Evolutionary conservation across 352 stramenopile species (phyloP), one percentile per base, ranked within the genome.

Genomic region (Globisporangium iwayamae): DNA sequence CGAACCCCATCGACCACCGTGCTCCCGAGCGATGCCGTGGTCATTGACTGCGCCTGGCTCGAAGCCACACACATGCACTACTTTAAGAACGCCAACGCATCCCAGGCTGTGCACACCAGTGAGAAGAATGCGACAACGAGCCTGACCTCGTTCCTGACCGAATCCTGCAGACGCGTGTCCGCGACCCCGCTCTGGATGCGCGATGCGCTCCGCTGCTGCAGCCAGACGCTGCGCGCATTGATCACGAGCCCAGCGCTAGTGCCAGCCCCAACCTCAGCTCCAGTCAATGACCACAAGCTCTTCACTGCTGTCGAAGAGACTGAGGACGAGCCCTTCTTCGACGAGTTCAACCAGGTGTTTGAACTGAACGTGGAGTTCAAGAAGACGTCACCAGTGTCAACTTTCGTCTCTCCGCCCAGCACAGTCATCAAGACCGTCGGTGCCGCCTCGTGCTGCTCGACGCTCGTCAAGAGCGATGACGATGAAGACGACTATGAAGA

Each of bases 1-100:
- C 51, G n/a, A 56, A 6, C 8, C 14, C 52, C 18, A 39, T 39
- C 50, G 10, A 16, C 68, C 7, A 13, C 32, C 14, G 69, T 18
- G 56, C 56, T 64, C 51, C 63, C 56, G 46, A 60, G 56, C 50
- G 57, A 69, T 39, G 45, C 50, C 11, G 47, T 67, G 9, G 45
- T 62, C 43, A 58, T 67, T 22, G 54, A 67, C 46, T 67, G 55
- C 54, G 53, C 46, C 16, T 67, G 62, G 62, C 62, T 67, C 30
- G 62, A 69, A 64, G 56, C 63, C 56, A 69, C 56, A 11, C 63
- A 69, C 46, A n/a, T n/a, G 39, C 34, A 59, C 56, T 67, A 59
- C 56, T 67, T 67, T 16, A 36, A 53, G 16, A 25, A 61, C 8
- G 34, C 18, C 55, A 43, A 7, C 55, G 2, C 25, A 13, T 38